Conservation (phyloP, 352 stramenopile species). For the Pythium rishiriense region DNA sequence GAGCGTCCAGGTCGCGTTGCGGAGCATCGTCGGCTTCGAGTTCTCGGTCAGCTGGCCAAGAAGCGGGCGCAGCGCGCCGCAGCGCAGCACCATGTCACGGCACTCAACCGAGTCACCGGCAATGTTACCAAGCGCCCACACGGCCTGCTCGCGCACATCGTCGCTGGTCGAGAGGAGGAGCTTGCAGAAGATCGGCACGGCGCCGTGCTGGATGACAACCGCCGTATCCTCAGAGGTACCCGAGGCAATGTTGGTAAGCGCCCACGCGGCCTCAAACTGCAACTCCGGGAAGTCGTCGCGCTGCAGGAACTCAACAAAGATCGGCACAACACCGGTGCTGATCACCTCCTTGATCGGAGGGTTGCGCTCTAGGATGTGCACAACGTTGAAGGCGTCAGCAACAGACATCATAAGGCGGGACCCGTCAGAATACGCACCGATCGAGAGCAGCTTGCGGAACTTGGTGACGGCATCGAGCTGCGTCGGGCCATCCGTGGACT, state of each 20-base stretch:
- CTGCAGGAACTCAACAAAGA: conserved; percentile 98
- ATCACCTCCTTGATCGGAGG: conserved; percentile 99
- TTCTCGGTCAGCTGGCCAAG: conserved; percentile 95
- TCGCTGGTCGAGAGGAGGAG: conserved; percentile 96
- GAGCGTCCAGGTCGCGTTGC: conserved; percentile 99
- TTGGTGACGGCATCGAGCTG: conserved; percentile 97
- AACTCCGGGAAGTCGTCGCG: conserved; percentile 91
- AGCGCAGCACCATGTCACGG: conserved; percentile 95
- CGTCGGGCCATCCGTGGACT: conserved; percentile 87
- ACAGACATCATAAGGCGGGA: not conserved
- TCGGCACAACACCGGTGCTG: conserved; percentile 96
- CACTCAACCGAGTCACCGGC: conserved; percentile 97
- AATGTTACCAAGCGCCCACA: conserved; percentile 99
- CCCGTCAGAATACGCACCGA: conserved; percentile 86
- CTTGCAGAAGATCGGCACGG: conserved; percentile 97
- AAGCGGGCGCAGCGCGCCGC: conserved; percentile 92
- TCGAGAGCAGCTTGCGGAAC: conserved; percentile 98
- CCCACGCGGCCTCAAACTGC: conserved; percentile 99
- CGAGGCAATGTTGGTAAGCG: conserved; percentile 99
- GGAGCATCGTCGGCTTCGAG: conserved; percentile 96
- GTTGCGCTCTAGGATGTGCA: conserved; percentile 91
- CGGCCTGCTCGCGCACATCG: conserved; percentile 95
- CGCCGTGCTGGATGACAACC: conserved; percentile 96
- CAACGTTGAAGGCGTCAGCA: too few species aligned
- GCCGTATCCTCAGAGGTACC: conserved; percentile 97